Conservation (phyloP, 1,284 basidiomycete species). For the Austroboletus sp. region DNA sequence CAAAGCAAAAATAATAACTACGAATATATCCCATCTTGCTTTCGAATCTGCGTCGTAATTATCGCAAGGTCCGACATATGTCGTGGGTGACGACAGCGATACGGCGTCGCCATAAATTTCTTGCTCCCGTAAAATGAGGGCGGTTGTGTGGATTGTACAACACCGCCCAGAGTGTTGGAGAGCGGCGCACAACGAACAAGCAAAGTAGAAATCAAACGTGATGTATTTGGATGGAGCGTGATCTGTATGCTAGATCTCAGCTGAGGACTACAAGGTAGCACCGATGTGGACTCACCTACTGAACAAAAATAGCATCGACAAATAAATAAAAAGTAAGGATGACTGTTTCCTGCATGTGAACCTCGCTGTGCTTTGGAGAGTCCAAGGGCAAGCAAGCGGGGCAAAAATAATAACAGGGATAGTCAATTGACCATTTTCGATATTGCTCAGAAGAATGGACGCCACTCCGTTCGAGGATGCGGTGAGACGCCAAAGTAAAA, state of each 20-base stretch:
- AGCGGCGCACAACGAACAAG: constrained; percentile 37
- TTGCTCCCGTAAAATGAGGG: constrained; percentile 88
- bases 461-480: constrained; percentile 51
- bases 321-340: not conserved
- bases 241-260: constrained; percentile 3
- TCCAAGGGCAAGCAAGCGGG: constrained; percentile 35
- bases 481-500: constrained; percentile 78
- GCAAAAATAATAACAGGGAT: constrained; percentile 41
- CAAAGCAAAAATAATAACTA: constrained; percentile 2
- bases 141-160: constrained; percentile 56
- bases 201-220: not conserved
- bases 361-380: constrained; percentile 37
- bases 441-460: constrained; percentile 83
- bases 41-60: constrained; percentile 21
- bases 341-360: constrained; percentile 55
- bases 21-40: constrained; percentile 29
- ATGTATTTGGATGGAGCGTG: constrained; percentile 8
- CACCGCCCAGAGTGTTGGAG: constrained; percentile 86
- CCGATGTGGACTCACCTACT: constrained; percentile 15
- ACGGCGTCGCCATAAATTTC: constrained; percentile 28
- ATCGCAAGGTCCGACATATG: constrained; percentile 25
- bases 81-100: constrained; percentile 25
- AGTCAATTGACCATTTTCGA: constrained; percentile 23
- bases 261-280: not conserved
- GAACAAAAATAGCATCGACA: not conserved